Evolutionary conservation across 495 filamentous ascomycete species (phyloP).

Genomic region (Rusavskia elegans): DNA sequence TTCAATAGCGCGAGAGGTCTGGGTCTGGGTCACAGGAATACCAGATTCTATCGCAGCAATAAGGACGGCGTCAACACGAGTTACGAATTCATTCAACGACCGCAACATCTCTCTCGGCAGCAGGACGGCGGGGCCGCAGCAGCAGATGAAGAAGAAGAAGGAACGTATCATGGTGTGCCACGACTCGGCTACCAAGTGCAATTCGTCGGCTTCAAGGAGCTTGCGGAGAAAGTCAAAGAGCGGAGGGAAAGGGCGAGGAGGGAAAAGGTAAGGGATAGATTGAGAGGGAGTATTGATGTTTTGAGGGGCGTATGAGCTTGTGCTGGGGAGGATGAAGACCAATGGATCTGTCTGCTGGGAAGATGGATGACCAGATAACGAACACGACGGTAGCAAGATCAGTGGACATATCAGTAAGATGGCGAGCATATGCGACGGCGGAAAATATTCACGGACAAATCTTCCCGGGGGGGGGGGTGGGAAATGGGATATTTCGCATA

Average conservation of each 20-base stretch:
- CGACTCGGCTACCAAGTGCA: slow-evolving; percentile 34
- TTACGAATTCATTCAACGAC: slow-evolving; percentile 13
- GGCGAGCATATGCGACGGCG: neutral
- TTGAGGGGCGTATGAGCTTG: slow-evolving; percentile 5
- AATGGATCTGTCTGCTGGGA: too few relatives aligned
- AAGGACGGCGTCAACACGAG: neutral
- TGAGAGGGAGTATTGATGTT: slow-evolving; percentile 50
- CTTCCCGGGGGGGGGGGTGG: too few relatives aligned
- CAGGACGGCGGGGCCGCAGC: neutral
- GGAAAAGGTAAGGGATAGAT: slow-evolving; percentile 46
- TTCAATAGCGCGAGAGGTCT: neutral
- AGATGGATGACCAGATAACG: too few relatives aligned
- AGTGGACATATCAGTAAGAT: too few relatives aligned
- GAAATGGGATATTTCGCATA: neutral
- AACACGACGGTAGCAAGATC: too few relatives aligned
- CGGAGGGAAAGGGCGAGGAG: slow-evolving; percentile 34
- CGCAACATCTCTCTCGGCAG: neutral
- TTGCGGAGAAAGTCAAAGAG: slow-evolving; percentile 42
- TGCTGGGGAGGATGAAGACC: too few relatives aligned
- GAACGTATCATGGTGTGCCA: slow-evolving; percentile 14
- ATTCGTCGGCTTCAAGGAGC: slow-evolving; percentile 33
- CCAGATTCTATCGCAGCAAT: slow-evolving; percentile 1
- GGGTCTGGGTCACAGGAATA: slow-evolving; percentile 11
- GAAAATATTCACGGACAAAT: neutral
- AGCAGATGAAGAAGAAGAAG: neutral